These are phyloP conservation scores for Lepidium didymum DNA, from an alignment of 345 rosid genomes.

Conservation along the genomic window DNA sequence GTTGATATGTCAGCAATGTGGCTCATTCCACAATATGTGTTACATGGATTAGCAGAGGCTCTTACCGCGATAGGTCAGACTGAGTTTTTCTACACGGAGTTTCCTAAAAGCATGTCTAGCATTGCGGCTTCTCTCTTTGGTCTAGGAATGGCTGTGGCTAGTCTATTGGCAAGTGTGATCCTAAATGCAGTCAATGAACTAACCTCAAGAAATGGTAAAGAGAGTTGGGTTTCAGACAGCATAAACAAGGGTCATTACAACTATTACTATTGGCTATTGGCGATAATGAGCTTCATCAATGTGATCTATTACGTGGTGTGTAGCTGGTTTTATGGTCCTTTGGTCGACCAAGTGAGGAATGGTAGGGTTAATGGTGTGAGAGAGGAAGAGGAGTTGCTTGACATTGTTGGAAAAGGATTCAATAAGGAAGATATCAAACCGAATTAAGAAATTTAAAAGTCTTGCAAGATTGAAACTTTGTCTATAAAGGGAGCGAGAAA, in stretches of 20 bases:
- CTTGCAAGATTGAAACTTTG: conserved; percentile 7
- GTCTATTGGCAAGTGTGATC: conserved; percentile 52
- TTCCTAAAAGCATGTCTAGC: conserved; percentile 76
- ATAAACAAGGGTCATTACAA: conserved; percentile 70
- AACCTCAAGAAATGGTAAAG: conserved; percentile 40
- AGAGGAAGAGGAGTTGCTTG: conserved; percentile 34
- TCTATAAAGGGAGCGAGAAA: conserved; percentile 7
- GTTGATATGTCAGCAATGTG: conserved; percentile 68
- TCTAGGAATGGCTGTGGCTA: conserved; percentile 59
- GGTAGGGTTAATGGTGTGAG: conserved; percentile 34
- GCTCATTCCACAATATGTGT: conserved; percentile 55
- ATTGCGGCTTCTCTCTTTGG: conserved; percentile 57
- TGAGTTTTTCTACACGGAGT: conserved; percentile 68
- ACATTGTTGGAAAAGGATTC: conserved; percentile 22
- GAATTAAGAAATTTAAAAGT: background rate
- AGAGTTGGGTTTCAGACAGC: conserved; percentile 65
- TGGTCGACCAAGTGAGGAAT: conserved; percentile 28
- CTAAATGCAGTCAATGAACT: conserved; percentile 30
- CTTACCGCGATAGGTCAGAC: conserved; percentile 64
- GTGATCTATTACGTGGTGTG: conserved; percentile 55
- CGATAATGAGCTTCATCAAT: conserved; percentile 47
- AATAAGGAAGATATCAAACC: conserved; percentile 18
- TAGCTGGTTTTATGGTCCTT: conserved; percentile 72
- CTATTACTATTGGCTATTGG: conserved; percentile 69
- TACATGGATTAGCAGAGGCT: conserved; percentile 73